Percentiles rank a stretch among this genome's conserved stretches.
These are phyloP conservation scores for Cylindrotheca closterium DNA, from an alignment of 108 stramenopile genomes.

Conservation along the genomic window DNA sequence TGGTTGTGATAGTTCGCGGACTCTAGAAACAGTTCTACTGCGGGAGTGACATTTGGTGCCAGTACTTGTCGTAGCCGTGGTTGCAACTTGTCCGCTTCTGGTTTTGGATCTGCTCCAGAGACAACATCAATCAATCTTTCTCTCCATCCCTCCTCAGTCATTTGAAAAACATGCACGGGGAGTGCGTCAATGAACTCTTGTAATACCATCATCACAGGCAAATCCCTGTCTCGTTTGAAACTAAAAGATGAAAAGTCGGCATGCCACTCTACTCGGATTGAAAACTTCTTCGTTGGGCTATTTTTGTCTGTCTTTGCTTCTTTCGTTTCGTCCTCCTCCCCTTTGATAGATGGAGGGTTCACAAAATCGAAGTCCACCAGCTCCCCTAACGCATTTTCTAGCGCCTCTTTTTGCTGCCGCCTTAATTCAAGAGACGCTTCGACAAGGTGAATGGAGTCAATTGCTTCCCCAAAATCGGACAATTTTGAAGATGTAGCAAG, in stretches of 20 bases:
- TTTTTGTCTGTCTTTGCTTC: constrained; percentile 10
- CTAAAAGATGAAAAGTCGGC: constrained; percentile 57
- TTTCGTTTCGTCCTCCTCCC: background rate
- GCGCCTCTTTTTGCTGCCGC: constrained; percentile 65
- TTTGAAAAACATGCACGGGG: constrained; percentile 92
- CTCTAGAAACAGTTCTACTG: constrained; percentile 58
- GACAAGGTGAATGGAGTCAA: constrained; percentile 76
- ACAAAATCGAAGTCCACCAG: constrained; percentile 27
- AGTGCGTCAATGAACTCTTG: constrained; percentile 97
- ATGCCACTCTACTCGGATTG: constrained; percentile 75
- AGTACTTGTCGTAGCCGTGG: constrained; percentile 83
- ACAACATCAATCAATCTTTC: constrained; percentile 93
- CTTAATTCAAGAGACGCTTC: constrained; percentile 85
- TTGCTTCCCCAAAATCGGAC: constrained; percentile 34
- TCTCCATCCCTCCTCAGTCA: constrained; percentile 89
- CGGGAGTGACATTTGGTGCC: constrained; percentile 77
- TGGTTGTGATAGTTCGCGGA: constrained; percentile 28
- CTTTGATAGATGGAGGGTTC: constrained; percentile 3
- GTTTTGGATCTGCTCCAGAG: constrained; percentile 20
- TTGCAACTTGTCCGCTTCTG: constrained; percentile 23
- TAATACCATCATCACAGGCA: constrained; percentile 59
- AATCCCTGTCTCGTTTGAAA: constrained; percentile 31
- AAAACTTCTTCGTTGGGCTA: constrained; percentile 7
- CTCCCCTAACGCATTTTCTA: constrained; percentile 44
- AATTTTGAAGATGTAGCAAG: constrained; percentile 44